These are phyloP conservation scores for Pseudopediastrum boryanum DNA, from an alignment of 139 green algal species.

Conservation along the genomic window DNA sequence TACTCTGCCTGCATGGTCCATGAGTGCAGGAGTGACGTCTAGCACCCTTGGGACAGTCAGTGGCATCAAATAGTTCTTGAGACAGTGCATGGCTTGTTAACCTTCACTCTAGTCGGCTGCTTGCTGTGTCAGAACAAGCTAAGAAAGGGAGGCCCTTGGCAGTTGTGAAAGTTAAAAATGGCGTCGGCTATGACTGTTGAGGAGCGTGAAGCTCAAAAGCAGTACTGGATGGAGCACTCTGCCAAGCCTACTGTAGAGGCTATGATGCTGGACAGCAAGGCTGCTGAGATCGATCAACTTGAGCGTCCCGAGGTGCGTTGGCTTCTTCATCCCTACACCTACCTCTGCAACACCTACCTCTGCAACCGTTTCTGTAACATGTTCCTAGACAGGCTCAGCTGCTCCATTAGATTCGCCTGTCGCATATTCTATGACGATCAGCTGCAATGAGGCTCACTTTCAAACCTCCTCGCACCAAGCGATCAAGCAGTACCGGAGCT, in stretches of 20 bases:
- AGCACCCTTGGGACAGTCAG: too few relatives aligned
- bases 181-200: neutral
- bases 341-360: too few relatives aligned
- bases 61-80: too few relatives aligned
- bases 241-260: conserved; percentile 75
- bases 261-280: conserved; percentile 92
- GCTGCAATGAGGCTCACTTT: neutral
- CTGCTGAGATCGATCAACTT: conserved; percentile 71
- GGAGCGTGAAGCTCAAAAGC: conserved; percentile 66
- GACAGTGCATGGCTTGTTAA: too few relatives aligned
- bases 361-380: too few relatives aligned
- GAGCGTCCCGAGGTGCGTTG: conserved; percentile 82
- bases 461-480: neutral
- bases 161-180: neutral
- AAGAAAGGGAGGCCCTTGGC: too few relatives aligned
- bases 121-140: too few relatives aligned
- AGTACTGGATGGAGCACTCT: conserved; percentile 83
- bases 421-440: neutral
- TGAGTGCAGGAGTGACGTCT: too few relatives aligned
- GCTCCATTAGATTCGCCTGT: neutral
- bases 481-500: neutral
- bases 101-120: too few relatives aligned
- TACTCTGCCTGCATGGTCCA: too few relatives aligned
- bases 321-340: too few relatives aligned
- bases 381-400: neutral